These are phyloP conservation scores for Parsonsia alboflavescens DNA, from an alignment of 257 asterid genomes.

Conservation along the genomic window DNA sequence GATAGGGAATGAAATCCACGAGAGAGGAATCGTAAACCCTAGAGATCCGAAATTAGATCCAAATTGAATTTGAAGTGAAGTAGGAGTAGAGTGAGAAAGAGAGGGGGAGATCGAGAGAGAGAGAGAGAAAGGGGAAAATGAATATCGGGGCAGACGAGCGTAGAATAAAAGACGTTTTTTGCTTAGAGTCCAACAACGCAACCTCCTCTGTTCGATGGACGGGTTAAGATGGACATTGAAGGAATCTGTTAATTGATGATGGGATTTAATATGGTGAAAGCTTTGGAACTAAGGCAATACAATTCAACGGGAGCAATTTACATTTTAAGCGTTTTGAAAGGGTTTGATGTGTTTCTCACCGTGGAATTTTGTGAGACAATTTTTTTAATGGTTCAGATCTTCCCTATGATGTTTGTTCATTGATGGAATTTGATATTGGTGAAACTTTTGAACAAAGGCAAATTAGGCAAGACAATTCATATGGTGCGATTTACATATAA, in stretches of 20 bases:
- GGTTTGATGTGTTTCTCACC: slow-evolving; percentile 1
- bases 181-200: slow-evolving; percentile 18
- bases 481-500: no score
- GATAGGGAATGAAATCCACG: slow-evolving; percentile 3
- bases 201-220: slow-evolving; percentile 12
- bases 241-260: neutral
- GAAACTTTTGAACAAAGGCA: no score
- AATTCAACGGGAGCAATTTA: slow-evolving; percentile 6
- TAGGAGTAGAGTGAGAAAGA: slow-evolving; percentile 6
- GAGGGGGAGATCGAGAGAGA: slow-evolving; percentile 27
- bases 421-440: no score
- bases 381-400: slow-evolving; percentile 10
- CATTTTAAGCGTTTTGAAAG: neutral
- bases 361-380: slow-evolving; percentile 7
- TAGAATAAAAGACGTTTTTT: slow-evolving; percentile 22
- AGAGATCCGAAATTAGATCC: slow-evolving; percentile 33
- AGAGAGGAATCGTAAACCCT: slow-evolving; percentile 19
- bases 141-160: slow-evolving; percentile 1
- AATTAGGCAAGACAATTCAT: no score
- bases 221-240: neutral
- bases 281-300: slow-evolving; percentile 19
- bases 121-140: slow-evolving; percentile 23
- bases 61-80: slow-evolving; percentile 13
- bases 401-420: neutral
- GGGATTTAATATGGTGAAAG: neutral